A percentile compares a stretch with the other conserved stretches of the same genome.
These are phyloP conservation scores for Hysterium pulicare DNA, from an alignment of 2,329 filamentous ascomycete species.

Conservation along the genomic window DNA sequence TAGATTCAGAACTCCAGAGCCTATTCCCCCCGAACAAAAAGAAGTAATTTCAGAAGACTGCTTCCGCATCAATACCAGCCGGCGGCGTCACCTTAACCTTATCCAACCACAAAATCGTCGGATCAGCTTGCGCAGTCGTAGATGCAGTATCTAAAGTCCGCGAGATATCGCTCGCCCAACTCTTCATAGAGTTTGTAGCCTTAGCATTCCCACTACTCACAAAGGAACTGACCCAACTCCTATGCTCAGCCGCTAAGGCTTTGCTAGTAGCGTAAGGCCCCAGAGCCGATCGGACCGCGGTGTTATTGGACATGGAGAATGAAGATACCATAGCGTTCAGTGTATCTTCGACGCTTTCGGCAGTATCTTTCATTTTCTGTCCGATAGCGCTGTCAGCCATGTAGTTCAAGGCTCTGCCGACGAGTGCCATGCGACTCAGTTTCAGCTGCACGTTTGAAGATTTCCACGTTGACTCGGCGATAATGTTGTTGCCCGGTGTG, in stretches of 20 bases:
- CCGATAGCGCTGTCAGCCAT: constrained; percentile 1
- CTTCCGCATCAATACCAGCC: too few species aligned
- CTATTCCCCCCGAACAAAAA: too few species aligned
- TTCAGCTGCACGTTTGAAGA: neutral
- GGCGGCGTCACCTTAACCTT: too few species aligned
- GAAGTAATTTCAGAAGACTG: too few species aligned
- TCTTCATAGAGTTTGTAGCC: constrained; percentile 5
- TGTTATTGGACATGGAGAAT: neutral
- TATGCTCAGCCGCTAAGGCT: constrained; percentile 4
- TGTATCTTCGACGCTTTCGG: constrained; percentile 7
- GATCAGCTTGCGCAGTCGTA: too few species aligned
- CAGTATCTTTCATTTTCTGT: neutral
- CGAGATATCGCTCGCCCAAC: too few species aligned
- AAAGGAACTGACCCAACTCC: constrained; percentile 4
- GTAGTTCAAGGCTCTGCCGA: constrained; percentile 8
- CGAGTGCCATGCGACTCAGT: constrained; percentile 5
- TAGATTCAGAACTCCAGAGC: too few species aligned
- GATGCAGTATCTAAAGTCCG: too few species aligned
- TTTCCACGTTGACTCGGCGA: constrained; percentile 5
- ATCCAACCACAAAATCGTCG: too few species aligned
- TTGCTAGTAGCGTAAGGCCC: too few species aligned
- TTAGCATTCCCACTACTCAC: constrained; percentile 3
- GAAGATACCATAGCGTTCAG: constrained; percentile 2
- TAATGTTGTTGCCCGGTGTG: constrained; percentile 10
- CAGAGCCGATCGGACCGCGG: neutral